Percentiles rank a stretch among this genome's conserved stretches.
Conservation (phyloP, 2,329 filamentous ascomycete species). For the Xylaria sp. region DNA sequence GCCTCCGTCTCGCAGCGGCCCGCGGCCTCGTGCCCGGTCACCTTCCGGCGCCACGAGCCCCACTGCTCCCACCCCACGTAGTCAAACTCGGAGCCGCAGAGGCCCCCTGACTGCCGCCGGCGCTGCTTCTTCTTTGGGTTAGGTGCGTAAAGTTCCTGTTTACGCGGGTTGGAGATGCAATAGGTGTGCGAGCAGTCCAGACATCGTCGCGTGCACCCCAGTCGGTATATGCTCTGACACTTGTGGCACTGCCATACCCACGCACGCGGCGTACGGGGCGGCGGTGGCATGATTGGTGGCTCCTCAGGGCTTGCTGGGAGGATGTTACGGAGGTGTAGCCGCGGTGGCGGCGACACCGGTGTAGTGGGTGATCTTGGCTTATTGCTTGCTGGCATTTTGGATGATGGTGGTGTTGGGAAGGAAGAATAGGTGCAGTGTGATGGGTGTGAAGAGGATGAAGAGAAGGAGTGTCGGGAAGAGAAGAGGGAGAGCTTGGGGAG, state of each 20-base stretch:
- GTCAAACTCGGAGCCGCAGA: conserved; percentile 48
- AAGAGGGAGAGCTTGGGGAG: conserved; percentile 44
- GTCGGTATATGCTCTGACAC: conserved; percentile 47
- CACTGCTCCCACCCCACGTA: conserved; percentile 48
- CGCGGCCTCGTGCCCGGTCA: conserved; percentile 38
- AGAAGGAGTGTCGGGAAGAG: conserved; percentile 29
- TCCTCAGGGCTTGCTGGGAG: conserved; percentile 43
- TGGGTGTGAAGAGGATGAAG: conserved; percentile 18
- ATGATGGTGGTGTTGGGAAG: too few species aligned
- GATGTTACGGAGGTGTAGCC: conserved; percentile 47
- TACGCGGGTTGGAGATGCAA: conserved; percentile 37
- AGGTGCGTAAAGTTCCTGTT: neutral
- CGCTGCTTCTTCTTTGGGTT: conserved; percentile 37
- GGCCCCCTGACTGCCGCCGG: conserved; percentile 29
- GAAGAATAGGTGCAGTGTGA: neutral
- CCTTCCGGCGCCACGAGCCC: conserved; percentile 49
- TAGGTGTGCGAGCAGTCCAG: conserved; percentile 48
- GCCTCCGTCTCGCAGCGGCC: conserved; percentile 47
- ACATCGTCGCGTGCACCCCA: conserved; percentile 52
- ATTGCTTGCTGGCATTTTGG: conserved; percentile 8
- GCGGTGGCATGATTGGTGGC: conserved; percentile 44
- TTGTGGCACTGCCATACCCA: conserved; percentile 54
- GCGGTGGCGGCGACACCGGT: conserved; percentile 44
- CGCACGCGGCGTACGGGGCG: conserved; percentile 40
- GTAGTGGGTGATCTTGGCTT: conserved; percentile 18